Base-by-base conservation (phyloP, 805 yeast species). In the Metschnikowia amazonensis region DNA sequence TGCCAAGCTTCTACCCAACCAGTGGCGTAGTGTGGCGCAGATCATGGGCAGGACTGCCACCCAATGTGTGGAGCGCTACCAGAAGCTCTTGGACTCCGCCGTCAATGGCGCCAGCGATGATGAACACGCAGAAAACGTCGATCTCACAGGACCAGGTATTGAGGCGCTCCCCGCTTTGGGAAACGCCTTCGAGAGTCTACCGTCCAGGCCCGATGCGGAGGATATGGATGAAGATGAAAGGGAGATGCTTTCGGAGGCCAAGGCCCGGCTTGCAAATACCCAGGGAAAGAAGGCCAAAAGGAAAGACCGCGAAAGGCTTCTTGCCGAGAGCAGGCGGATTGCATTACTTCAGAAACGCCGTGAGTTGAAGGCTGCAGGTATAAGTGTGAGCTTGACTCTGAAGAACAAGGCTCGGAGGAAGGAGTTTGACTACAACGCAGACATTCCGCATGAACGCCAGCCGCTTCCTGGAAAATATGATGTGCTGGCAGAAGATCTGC, bases 251-350 rank as follows among this genome's bases (percentile, higher is more conserved):
- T 80, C 88, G n/a, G 99, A 94, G 60, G 99, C 99, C 0, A 77
- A 84, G 39, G 96, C 97, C 1, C 77, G 99, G 55, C 69, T 92
- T 51, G 87, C 95, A 10, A 90, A 89, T 57, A 89, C 97, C 0
- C 89, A 86, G 62, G 99, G 98, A 48, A 89, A 90, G 55, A 92
- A 92, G 64, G 97, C 97, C 0, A 87, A 90, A 47, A 67, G 98
- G 47, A 89, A 90, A 60, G 87, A 84, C 2, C 72, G 97, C 46
- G 98, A 92, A 60, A 70, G 94, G 42, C 75, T 86, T 77, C 67
- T 89, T 36, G 86, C 82, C 41, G 95, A 89, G 58, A 85, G 88
- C 47, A 76, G 81, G 55, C 67, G 95, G 27, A 72, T 89, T 18
- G 86, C 96, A 0, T 67, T 82, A 46, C 59, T 92, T 10, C 95